A percentile compares a stretch with the other conserved stretches of the same genome.
These are phyloP conservation scores for Fraxinus sp. DNA, from an alignment of 305 asterid species.

Conservation along the genomic window DNA sequence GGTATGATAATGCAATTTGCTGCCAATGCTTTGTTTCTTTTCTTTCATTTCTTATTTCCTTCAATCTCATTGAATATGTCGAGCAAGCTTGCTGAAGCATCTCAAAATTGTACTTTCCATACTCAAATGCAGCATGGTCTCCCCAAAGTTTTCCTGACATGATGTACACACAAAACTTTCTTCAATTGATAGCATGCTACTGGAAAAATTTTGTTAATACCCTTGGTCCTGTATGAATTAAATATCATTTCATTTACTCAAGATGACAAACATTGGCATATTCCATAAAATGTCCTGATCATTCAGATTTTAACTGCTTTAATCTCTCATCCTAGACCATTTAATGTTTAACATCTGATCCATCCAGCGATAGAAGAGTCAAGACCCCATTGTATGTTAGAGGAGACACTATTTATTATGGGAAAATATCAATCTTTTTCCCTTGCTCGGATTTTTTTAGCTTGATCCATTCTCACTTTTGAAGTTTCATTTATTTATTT, in stretches of 20 bases:
- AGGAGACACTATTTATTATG: neutral
- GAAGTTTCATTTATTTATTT: neutral
- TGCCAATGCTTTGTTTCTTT: neutral
- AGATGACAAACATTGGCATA: neutral
- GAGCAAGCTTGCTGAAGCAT: conserved; percentile 5
- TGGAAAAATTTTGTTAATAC: neutral
- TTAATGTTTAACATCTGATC: neutral
- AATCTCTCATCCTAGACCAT: neutral
- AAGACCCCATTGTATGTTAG: neutral
- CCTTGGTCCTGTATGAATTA: neutral
- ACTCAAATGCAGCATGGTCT: neutral
- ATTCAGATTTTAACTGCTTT: conserved; percentile 11
- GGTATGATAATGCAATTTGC: neutral
- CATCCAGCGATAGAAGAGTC: neutral
- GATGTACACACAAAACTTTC: neutral
- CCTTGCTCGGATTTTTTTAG: neutral
- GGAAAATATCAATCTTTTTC: neutral
- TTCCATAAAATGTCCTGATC: neutral
- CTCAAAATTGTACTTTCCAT: neutral
- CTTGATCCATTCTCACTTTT: neutral
- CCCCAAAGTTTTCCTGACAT: conserved; percentile 8
- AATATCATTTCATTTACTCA: conserved; percentile 9
- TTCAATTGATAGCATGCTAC: neutral
- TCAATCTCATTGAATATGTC: conserved; percentile 3
- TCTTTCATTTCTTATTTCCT: neutral